Conservation (phyloP, 306 rosid species). For the Medicago truncatula region MtrunA17r5.0-ANR NC_053047.1:39502001-39502500, state of each 20-base stretch:
- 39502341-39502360: background rate
- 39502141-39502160: background rate
- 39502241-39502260: slow-evolving; percentile 17
- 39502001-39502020: background rate
- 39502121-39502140: background rate
- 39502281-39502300: slow-evolving; percentile 38
- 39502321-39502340: background rate
- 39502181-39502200: background rate
- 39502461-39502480: background rate
- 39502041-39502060: background rate
- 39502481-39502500: background rate
- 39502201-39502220: slow-evolving; percentile 25
- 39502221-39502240: slow-evolving; percentile 43
- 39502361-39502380: background rate
- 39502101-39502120: slow-evolving; percentile 2
- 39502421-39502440: slow-evolving; percentile 18
- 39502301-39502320: background rate
- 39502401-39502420: slow-evolving; percentile 36
- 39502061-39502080: background rate
- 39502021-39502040: background rate
- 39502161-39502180: slow-evolving; percentile 31
- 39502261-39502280: background rate
- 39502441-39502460: slow-evolving; percentile 26
- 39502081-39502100: slow-evolving; percentile 31
- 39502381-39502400: slow-evolving; percentile 19